Base-by-base conservation (phyloP, 2,329 filamentous ascomycete genomes). In the Aspergillus pseudoviridinutans region DNA sequence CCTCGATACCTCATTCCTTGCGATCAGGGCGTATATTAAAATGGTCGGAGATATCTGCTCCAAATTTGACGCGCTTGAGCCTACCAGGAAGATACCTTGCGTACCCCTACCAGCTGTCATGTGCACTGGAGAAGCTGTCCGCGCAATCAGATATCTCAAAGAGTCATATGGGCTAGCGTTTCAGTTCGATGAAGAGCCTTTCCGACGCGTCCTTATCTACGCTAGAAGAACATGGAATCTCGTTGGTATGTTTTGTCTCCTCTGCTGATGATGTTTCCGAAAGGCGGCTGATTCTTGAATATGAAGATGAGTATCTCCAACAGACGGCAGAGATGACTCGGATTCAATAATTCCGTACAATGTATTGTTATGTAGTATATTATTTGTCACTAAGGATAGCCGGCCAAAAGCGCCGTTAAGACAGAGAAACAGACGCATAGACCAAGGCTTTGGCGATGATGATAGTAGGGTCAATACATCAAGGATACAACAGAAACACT, bases 21-120 rank as follows among this genome's bases (percentile, higher is more conserved):
- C 57, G 1, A 22, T 58, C 2, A 1, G 6, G 3, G 47, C 57
- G 1, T 52, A 53, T 4, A 25, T 56, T 29, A 58, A 49, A 7
- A 58, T 58, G 53, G 53, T 58, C 17, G 24, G 41, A 12, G 57
- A 58, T 17, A 58, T 56, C 24, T 56, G 44, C 24, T 27, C 22
- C 20, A 56, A 56, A n/a, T 58, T 56, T 20, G 28, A 53, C n/a
- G 49, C 57, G 2, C 42, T 53, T 3, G 22, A 25, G 10, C 22
- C 10, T 3, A 24, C 4, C 0, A 25, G 41, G 0, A 60, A 55
- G 28, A 47, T 55, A 4, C 32, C 35, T 1, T 55, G 52, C 25
- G 55, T 60, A 27, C 58, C 55, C 0, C n/a, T 60, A 10, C 58
- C 52, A 10, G 52, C 58, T 0, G 22, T 52, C 0, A 50, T 58